Evolutionary conservation across 2,329 filamentous ascomycete genomes (phyloP).

Genomic region (Laburnicola sp.): DNA sequence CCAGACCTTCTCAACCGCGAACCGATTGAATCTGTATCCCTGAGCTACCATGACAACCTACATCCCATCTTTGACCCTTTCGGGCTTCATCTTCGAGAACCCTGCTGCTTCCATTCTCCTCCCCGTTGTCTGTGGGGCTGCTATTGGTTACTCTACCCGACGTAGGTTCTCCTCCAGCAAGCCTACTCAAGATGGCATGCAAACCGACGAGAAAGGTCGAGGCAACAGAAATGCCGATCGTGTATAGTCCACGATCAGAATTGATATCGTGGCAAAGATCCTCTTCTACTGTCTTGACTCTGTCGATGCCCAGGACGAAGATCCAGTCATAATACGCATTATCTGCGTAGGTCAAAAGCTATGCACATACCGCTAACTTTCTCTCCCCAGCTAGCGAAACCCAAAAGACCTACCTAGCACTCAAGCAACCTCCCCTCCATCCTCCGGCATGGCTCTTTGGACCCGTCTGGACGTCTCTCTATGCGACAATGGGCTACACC

Average conservation of each 20-base stretch:
- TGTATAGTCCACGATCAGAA: too few species aligned
- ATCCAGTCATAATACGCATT: too few species aligned
- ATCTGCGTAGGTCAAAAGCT: too few species aligned
- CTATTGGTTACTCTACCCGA: slow-evolving; percentile 68
- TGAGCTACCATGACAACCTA: slow-evolving; percentile 76
- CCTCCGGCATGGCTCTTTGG: slow-evolving; percentile 62
- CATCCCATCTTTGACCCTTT: slow-evolving; percentile 75
- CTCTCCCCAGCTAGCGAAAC: slow-evolving; percentile 24
- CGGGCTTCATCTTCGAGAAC: slow-evolving; percentile 69
- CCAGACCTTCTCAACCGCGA: too few species aligned
- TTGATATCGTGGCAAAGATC: too few species aligned
- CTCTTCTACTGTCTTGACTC: too few species aligned
- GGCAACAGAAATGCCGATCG: too few species aligned
- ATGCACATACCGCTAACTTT: not conserved
- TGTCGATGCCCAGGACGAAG: too few species aligned
- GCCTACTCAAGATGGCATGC: too few species aligned
- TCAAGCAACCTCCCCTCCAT: slow-evolving; percentile 66
- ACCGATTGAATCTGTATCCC: too few species aligned
- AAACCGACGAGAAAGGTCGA: too few species aligned
- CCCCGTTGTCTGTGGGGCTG: slow-evolving; percentile 71
- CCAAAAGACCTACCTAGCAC: slow-evolving; percentile 62
- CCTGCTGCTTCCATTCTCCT: slow-evolving; percentile 76
- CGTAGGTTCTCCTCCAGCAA: too few species aligned
- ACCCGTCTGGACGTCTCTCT: slow-evolving; percentile 61
- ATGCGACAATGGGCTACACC: slow-evolving; percentile 80